Evolutionary conservation across 2,329 filamentous ascomycete genomes (phyloP), one percentile per base, ranked within the genome.

Genomic region (Aspergillus sp.): DNA sequence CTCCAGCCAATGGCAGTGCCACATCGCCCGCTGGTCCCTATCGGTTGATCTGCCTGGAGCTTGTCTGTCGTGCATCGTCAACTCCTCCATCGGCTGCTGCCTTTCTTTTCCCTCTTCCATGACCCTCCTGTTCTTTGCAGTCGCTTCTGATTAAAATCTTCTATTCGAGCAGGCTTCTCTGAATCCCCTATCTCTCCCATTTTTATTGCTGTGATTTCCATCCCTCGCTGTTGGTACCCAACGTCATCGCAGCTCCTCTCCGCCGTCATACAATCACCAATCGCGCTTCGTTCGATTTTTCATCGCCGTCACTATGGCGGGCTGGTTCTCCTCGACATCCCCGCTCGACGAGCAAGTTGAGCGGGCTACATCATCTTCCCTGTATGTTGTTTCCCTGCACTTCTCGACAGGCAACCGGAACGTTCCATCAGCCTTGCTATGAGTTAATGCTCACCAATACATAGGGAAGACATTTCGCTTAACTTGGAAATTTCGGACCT

Each of bases 401-500:
- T 19, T 19, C 19, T 19, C 19, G 19, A 19, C 19, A 19, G 19
- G 19, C 19, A 19, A 19, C 19, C 19, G 19, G 19, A 19, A 19
- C 19, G 19, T 19, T 19, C 19, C 19, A 19, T 19, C 19, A 19
- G 19, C 19, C 19, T 19, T 38, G 45, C 19, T 26, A 5, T 11
- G 19, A 37, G 19, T 19, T 9, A 9, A 27, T 28, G 19, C 31
- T 9, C 31, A n/a, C 8, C 8, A 3, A n/a, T 9, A 9, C 8
- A 9, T 5, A 94, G 89, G 56, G 90, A 98, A 71, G 91, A 98
- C 63, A 97, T 98, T 66, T 86, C 93, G 33, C 81, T 96, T 56
- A 97, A 97, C 66, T 83, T 98, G 61, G 93, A 98, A 70, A 97
- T 98, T 58, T 96, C 91, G 67, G 93, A 98, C 73, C 77, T 95